These are phyloP conservation scores for Chlorella sp. DNA, from an alignment of 139 green algal species.

Conservation along the genomic window DNA sequence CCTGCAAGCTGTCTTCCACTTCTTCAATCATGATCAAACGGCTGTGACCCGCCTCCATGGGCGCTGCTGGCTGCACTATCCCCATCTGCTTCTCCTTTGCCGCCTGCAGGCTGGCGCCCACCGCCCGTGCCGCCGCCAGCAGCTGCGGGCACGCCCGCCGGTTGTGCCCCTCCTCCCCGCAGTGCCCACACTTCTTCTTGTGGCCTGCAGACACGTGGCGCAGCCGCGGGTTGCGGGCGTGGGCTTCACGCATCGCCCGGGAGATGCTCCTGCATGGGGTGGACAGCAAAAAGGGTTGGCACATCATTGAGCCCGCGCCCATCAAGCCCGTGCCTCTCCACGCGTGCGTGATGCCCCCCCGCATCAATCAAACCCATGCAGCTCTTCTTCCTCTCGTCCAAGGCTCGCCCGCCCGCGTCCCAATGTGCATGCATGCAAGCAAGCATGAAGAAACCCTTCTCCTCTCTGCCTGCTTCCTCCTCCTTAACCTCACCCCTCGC, in stretches of 20 bases:
- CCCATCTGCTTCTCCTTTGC: no score
- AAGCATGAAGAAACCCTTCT: neutral
- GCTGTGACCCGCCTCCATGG: neutral
- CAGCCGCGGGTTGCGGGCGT: constrained; percentile 38
- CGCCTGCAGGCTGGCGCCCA: neutral
- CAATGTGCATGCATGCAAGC: no score
- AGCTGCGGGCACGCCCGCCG: constrained; percentile 41
- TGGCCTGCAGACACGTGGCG: constrained; percentile 9
- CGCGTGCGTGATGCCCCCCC: no score
- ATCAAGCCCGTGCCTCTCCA: neutral
- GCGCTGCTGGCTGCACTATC: neutral
- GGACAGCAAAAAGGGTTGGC: neutral
- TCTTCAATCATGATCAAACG: constrained; percentile 33
- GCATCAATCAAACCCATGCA: neutral
- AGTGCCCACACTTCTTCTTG: constrained; percentile 47
- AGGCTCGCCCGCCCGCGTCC: no score
- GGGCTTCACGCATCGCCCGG: constrained; percentile 18
- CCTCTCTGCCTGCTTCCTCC: neutral
- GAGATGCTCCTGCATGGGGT: constrained; percentile 24
- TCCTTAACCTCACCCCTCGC: neutral
- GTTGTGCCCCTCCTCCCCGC: constrained; percentile 47
- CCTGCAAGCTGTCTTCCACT: neutral
- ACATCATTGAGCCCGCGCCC: no score
- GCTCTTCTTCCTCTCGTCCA: no score
- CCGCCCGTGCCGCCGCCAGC: neutral